Conservation (phyloP, 2,329 filamentous ascomycete species). For the Fusarium ramigenum region DNA sequence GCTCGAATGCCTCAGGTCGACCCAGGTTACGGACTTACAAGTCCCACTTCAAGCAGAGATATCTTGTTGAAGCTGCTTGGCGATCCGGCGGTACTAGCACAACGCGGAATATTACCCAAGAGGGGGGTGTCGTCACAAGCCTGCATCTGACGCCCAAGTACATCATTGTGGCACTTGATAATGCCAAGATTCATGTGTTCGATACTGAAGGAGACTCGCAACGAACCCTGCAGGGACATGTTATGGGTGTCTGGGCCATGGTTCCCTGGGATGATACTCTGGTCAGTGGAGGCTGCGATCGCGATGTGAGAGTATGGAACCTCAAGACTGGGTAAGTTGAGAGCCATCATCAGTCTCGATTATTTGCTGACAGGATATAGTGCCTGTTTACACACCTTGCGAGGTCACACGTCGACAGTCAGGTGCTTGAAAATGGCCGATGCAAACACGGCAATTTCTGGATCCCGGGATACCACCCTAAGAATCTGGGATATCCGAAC, state of each 20-base stretch:
- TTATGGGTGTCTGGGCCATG: conserved; percentile 99
- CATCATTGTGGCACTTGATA: conserved; percentile 96
- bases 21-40: conserved; percentile 85
- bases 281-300: conserved; percentile 95
- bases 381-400: conserved; percentile 80
- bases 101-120: conserved; percentile 89
- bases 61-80: conserved; percentile 97
- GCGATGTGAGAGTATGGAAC: conserved; percentile 97
- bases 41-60: conserved; percentile 96
- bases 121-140: conserved; percentile 96
- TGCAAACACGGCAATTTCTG: conserved; percentile 91
- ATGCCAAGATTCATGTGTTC: conserved; percentile 98
- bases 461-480: conserved; percentile 92
- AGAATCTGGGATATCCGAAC: conserved; percentile 94
- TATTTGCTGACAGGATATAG: conserved; percentile 54
- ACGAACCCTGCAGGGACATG: conserved; percentile 90
- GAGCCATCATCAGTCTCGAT: background rate
- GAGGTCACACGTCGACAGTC: conserved; percentile 96
- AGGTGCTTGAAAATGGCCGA: conserved; percentile 98
- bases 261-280: conserved; percentile 96
- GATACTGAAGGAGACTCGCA: conserved; percentile 89
- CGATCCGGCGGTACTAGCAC: conserved; percentile 87
- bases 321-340: conserved; percentile 83
- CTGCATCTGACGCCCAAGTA: conserved; percentile 94
- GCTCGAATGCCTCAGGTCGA: conserved; percentile 43